A percentile compares a stretch with the other conserved stretches of the same genome.
These are phyloP conservation scores for Aspergillus olivimuriae DNA, from an alignment of 495 filamentous ascomycete species.

Conservation along the genomic window DNA sequence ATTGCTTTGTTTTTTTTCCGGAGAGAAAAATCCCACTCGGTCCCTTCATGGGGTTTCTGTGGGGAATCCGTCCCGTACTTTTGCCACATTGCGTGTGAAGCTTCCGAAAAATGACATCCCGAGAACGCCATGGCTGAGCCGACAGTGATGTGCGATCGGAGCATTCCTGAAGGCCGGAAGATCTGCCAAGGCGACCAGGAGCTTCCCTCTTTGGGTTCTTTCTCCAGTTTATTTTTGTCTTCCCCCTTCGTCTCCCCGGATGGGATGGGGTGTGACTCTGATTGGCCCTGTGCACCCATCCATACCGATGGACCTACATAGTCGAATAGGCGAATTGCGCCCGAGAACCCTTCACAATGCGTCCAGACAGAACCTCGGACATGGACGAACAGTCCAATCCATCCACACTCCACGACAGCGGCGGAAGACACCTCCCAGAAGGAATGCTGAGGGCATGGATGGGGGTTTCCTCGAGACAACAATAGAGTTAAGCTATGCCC, in stretches of 20 bases:
- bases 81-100: constrained; percentile 4
- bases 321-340: too few relatives aligned
- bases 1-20: background rate
- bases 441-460: background rate
- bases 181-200: constrained; percentile 5
- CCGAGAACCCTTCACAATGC: too few relatives aligned
- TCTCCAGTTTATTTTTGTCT: too few relatives aligned
- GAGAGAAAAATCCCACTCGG: too few relatives aligned
- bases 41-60: background rate
- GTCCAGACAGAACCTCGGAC: too few relatives aligned
- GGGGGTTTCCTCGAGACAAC: background rate
- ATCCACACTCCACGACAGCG: too few relatives aligned
- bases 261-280: too few relatives aligned
- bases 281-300: too few relatives aligned
- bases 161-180: constrained; percentile 4
- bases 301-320: too few relatives aligned
- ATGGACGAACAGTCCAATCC: too few relatives aligned
- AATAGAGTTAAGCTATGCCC: constrained; percentile 3
- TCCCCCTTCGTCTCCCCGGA: constrained; percentile 1
- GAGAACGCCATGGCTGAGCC: constrained; percentile 2
- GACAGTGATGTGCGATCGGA: constrained; percentile 1
- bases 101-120: constrained; percentile 16
- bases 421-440: too few relatives aligned
- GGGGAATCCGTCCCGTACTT: constrained; percentile 1
- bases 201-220: background rate